Conservation (phyloP, 2,329 filamentous ascomycete genomes). For the Paraphoma sp. region DNA sequence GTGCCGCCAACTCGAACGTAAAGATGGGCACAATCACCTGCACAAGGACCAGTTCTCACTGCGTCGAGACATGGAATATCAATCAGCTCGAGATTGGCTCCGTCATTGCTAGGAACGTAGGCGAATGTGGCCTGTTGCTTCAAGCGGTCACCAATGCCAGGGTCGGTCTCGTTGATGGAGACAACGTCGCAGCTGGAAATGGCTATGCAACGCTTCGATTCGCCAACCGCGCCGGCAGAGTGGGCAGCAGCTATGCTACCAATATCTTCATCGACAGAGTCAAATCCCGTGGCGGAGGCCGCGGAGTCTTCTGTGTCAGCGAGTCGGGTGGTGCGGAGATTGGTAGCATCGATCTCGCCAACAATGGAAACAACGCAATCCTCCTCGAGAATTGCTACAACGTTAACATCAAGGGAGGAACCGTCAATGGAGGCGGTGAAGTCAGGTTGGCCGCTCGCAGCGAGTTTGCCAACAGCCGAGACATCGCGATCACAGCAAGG, state of each 20-base stretch:
- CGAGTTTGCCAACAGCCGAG: constrained; percentile 62
- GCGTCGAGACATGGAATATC: constrained; percentile 67
- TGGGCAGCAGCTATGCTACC: constrained; percentile 58
- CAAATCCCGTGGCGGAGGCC: constrained; percentile 62
- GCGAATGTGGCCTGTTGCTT: constrained; percentile 64
- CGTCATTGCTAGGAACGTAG: constrained; percentile 62
- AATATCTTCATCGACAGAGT: constrained; percentile 63
- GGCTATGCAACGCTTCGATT: constrained; percentile 65
- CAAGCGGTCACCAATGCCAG: constrained; percentile 61
- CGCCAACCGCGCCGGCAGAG: constrained; percentile 63
- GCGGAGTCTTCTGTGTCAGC: constrained; percentile 65
- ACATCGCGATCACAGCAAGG: constrained; percentile 58
- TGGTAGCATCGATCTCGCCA: constrained; percentile 56
- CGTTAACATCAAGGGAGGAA: constrained; percentile 58
- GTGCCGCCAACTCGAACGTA: constrained; percentile 60
- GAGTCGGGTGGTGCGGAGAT: constrained; percentile 63
- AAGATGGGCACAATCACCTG: constrained; percentile 61
- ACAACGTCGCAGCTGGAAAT: constrained; percentile 60
- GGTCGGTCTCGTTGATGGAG: constrained; percentile 63
- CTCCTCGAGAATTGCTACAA: constrained; percentile 68
- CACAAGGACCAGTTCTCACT: constrained; percentile 62
- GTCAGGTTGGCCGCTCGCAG: constrained; percentile 60
- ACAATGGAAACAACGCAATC: constrained; percentile 63
- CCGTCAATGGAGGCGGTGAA: constrained; percentile 62
- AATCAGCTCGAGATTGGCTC: constrained; percentile 59